Conservation (phyloP, 768 basidiomycete species). For the Terana coerulea region DNA sequence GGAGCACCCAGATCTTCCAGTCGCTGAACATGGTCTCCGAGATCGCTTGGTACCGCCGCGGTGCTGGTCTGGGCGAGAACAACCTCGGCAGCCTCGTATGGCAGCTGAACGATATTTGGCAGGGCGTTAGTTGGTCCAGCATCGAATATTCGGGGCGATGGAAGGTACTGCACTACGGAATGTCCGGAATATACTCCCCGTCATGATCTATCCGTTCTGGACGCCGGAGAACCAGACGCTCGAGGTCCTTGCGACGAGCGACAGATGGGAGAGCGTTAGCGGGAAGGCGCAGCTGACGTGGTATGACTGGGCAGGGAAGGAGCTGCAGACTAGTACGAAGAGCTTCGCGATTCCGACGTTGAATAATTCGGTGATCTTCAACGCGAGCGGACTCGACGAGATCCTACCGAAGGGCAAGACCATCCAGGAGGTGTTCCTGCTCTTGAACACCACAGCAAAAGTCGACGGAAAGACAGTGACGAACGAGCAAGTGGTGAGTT, state of each 20-base stretch:
- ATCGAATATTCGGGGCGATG: conserved; percentile 57
- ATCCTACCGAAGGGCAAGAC: conserved; percentile 43
- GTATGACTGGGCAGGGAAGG: conserved; percentile 51
- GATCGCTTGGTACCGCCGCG: conserved; percentile 55
- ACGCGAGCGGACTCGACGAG: conserved; percentile 35
- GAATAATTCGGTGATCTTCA: conserved; percentile 45
- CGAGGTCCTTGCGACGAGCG: conserved; percentile 48
- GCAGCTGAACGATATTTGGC: conserved; percentile 63
- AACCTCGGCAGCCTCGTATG: conserved; percentile 57
- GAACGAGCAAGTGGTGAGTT: conserved; percentile 50
- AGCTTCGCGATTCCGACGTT: conserved; percentile 43
- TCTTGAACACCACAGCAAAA: conserved; percentile 45
- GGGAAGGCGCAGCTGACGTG: conserved; percentile 50
- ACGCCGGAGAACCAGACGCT: conserved; percentile 43
- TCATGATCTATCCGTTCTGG: conserved; percentile 56
- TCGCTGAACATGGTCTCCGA: conserved; percentile 56
- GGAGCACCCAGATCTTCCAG: conserved; percentile 60
- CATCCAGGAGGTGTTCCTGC: conserved; percentile 45
- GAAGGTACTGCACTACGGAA: conserved; percentile 55
- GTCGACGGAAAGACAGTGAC: conserved; percentile 38
- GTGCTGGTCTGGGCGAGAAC: conserved; percentile 55
- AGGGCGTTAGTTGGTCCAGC: conserved; percentile 51
- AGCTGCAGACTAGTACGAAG: conserved; percentile 34
- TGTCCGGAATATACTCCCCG: conserved; percentile 40
- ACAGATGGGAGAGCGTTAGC: conserved; percentile 43